Evolutionary conservation across 2,329 filamentous ascomycete species (phyloP).

Genomic region (Exophiala lecanii-corni): DNA sequence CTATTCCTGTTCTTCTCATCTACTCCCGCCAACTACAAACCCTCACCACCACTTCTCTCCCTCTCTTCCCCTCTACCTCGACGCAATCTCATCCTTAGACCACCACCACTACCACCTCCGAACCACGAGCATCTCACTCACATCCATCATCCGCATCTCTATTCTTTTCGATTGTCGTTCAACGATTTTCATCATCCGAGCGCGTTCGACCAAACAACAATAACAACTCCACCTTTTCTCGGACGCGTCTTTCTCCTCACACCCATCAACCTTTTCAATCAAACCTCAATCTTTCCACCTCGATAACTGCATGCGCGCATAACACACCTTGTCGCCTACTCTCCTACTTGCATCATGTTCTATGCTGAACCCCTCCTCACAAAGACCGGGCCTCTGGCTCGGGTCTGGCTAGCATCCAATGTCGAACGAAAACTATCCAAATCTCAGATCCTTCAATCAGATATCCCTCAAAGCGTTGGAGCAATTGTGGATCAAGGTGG

Average conservation of each 20-base stretch:
- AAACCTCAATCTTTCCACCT: conserved; percentile 7
- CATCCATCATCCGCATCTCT: not conserved
- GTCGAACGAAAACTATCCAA: conserved; percentile 98
- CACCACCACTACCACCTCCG: too few relatives aligned
- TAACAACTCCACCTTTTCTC: not conserved
- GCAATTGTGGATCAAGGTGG: conserved; percentile 91
- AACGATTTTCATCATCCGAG: too few relatives aligned
- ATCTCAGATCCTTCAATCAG: conserved; percentile 88
- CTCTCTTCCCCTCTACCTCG: too few relatives aligned
- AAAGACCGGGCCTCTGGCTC: conserved; percentile 94
- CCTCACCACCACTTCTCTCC: too few relatives aligned
- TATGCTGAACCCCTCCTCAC: conserved; percentile 94
- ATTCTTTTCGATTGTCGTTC: too few relatives aligned
- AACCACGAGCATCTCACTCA: not conserved
- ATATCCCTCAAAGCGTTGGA: conserved; percentile 89
- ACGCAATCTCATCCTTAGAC: too few relatives aligned
- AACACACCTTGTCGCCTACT: not conserved
- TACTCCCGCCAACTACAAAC: too few relatives aligned
- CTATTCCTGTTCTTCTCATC: too few relatives aligned
- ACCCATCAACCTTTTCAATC: not conserved
- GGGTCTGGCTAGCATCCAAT: conserved; percentile 97
- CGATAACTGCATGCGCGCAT: not conserved
- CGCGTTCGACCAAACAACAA: too few relatives aligned
- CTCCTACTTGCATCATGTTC: conserved; percentile 63
- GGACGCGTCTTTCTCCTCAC: not conserved